Conservation (phyloP, 2,329 filamentous ascomycete genomes). For the Microsporum ferrugineum region DNA sequence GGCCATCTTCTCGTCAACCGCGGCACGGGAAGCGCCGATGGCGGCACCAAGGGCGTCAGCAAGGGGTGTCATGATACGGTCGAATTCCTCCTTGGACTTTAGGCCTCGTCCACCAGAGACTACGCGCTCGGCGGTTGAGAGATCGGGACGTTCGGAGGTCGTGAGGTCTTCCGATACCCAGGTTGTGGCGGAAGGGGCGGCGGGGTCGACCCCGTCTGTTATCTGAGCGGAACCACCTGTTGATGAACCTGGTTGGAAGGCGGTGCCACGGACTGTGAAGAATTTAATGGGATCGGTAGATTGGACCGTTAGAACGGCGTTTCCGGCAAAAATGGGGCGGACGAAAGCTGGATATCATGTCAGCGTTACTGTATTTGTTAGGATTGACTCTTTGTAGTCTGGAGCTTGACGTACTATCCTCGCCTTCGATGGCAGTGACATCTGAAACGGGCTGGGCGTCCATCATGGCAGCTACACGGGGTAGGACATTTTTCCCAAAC, state of each 20-base stretch:
- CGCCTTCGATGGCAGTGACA: slow-evolving; percentile 71
- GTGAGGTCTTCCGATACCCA: slow-evolving; percentile 92
- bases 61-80: slow-evolving; percentile 79
- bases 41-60: slow-evolving; percentile 91
- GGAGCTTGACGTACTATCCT: slow-evolving; percentile 54
- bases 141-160: slow-evolving; percentile 86
- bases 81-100: slow-evolving; percentile 97
- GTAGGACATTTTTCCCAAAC: slow-evolving; percentile 91
- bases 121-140: slow-evolving; percentile 76
- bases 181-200: slow-evolving; percentile 59
- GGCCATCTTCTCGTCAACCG: slow-evolving; percentile 92
- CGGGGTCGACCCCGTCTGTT: slow-evolving; percentile 74
- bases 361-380: neutral
- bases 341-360: slow-evolving; percentile 54
- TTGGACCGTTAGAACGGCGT: slow-evolving; percentile 92
- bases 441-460: slow-evolving; percentile 92
- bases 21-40: slow-evolving; percentile 85
- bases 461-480: slow-evolving; percentile 78
- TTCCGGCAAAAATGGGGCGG: slow-evolving; percentile 92
- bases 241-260: slow-evolving; percentile 64
- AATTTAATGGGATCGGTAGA: slow-evolving; percentile 76
- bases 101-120: slow-evolving; percentile 89
- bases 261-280: slow-evolving; percentile 84
- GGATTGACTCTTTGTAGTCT: neutral
- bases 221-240: slow-evolving; percentile 64